Evolutionary conservation across 768 basidiomycete species (phyloP), one percentile per base, ranked within the genome.

Genomic region (Kwoniella bestiolae): DNA sequence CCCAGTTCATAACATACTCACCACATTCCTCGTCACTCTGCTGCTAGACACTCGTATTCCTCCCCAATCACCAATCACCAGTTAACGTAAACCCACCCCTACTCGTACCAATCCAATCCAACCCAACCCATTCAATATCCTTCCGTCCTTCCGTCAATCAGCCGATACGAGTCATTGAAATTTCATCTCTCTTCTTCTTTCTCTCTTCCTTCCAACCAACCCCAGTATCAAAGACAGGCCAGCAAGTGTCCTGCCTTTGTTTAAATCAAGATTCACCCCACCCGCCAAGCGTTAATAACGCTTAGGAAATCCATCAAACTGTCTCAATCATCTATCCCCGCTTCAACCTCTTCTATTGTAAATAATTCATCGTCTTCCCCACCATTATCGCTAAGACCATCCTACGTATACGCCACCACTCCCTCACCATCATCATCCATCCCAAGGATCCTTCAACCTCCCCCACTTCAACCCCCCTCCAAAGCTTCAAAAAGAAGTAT

Each of bases 251-350:
- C 25, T 47, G n/a, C n/a, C 21, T 47, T 47, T 47, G 46, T 11
- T 8, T 4, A 47, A n/a, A 47, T 4, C 25, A 47, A 47, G 23
- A 47, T 55, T 55, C 52, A 55, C 5, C 26, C 50, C n/a, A 32
- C 52, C 23, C 29, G 8, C 34, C 29, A 55, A 55, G 52, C 52
- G 52, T 55, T 55, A 55, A 32, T 35, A 55, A 55, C 52, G 52
- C 52, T 55, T 55, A 26, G 23, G 16, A 55, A 55, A 55, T 55
- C 52, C 14, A 18, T 55, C 52, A 55, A 55, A 55, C 52, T 55
- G 52, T 55, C 52, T 16, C 34, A 29, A 8, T 0, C 5, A 35
- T 34, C 52, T 18, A 14, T 11, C 3, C n/a, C 52, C 14, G 18
- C 52, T 34, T 18, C 25, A 14, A 21, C 52, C n/a, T 18, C 29